Conservation (phyloP, 768 basidiomycete species). For the Mycena maculata region DNA sequence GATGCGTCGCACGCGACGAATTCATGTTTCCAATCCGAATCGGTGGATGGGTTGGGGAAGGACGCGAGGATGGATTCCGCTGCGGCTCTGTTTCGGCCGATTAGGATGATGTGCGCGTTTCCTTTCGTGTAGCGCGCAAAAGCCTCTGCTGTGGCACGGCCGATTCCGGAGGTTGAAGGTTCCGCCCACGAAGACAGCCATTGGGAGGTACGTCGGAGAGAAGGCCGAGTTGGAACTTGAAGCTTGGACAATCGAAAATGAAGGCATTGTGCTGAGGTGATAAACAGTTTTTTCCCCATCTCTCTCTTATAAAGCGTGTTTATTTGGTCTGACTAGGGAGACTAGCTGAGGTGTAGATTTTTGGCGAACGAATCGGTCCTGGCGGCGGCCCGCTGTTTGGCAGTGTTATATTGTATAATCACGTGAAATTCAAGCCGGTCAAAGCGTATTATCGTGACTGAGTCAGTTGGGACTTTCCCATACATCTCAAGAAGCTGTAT, state of each 20-base stretch:
- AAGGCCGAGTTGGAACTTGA: constrained; percentile 42
- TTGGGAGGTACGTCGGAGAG: constrained; percentile 38
- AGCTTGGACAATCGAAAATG: constrained; percentile 33
- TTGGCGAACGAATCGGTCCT: no score
- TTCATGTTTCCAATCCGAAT: constrained; percentile 42
- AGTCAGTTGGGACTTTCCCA: no score
- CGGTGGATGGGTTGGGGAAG: constrained; percentile 42
- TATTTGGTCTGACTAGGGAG: no score
- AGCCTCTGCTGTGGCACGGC: constrained; percentile 48
- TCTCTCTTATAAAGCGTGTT: no score
- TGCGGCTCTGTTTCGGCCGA: constrained; percentile 53
- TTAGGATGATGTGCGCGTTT: constrained; percentile 54
- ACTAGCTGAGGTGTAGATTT: no score
- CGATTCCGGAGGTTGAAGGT: constrained; percentile 48
- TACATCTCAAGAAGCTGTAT: no score
- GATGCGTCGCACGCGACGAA: constrained; percentile 55
- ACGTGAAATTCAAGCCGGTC: no score
- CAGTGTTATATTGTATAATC: no score
- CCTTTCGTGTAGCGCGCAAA: constrained; percentile 54
- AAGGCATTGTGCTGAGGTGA: constrained; percentile 26
- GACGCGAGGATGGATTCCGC: constrained; percentile 50
- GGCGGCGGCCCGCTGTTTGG: no score
- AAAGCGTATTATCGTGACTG: no score
- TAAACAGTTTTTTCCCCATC: no score
- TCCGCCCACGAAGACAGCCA: constrained; percentile 42